Conservation (phyloP, 805 yeast genomes). For the Saccharomycopsis schoenii region DNA sequence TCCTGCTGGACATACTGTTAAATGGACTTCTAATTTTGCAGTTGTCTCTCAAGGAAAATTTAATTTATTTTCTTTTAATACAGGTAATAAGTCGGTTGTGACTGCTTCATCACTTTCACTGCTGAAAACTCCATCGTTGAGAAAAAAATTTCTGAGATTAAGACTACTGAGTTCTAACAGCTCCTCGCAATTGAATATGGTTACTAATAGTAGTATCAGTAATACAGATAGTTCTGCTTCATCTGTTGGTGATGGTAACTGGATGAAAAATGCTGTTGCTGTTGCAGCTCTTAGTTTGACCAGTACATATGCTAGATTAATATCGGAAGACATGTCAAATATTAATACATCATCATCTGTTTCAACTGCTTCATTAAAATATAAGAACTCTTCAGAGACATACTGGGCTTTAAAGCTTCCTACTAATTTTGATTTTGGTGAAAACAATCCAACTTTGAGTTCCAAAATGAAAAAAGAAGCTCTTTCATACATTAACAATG, state of each 20-base stretch:
- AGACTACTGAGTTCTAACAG: conserved; percentile 10
- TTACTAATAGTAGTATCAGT: conserved; percentile 22
- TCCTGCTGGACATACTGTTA: conserved; percentile 14
- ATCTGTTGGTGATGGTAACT: conserved; percentile 51
- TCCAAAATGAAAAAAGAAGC: conserved; percentile 15
- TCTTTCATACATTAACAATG: conserved; percentile 14
- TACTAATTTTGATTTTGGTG: conserved; percentile 26
- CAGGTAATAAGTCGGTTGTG: conserved; percentile 2
- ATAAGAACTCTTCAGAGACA: conserved; percentile 28
- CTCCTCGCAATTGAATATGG: conserved; percentile 10
- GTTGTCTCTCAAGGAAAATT: conserved; percentile 62
- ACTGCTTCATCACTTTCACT: conserved; percentile 14
- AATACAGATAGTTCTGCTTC: conserved; percentile 16
- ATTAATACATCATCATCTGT: conserved; percentile 12
- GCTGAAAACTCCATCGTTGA: not conserved
- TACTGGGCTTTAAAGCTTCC: conserved; percentile 53
- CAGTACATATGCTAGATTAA: conserved; percentile 40
- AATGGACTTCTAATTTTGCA: conserved; percentile 46
- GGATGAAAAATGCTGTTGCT: conserved; percentile 55
- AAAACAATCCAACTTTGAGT: conserved; percentile 6
- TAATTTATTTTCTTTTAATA: conserved; percentile 43
- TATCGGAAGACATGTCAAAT: conserved; percentile 29
- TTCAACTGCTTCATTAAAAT: not conserved
- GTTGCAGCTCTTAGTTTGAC: conserved; percentile 44
- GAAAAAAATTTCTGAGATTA: conserved; percentile 17